These are phyloP conservation scores for Aristolochia fimbriata DNA, from an alignment of 164 flowering plant species.

Conservation along the genomic window DNA sequence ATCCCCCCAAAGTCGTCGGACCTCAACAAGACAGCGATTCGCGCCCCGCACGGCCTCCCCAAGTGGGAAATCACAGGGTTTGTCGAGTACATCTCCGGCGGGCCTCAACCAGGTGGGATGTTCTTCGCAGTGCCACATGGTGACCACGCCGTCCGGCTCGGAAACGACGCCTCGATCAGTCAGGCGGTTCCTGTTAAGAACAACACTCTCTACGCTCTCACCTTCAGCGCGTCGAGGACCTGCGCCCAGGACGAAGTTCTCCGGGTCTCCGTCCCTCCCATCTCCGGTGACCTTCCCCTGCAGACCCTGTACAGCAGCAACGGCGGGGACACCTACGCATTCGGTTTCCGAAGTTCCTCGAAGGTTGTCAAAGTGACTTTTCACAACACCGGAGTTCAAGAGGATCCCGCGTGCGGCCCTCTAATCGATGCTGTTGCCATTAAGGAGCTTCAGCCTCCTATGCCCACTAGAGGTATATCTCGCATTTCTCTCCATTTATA, in stretches of 20 bases:
- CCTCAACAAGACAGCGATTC: constrained; percentile 58
- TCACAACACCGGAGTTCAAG: constrained; percentile 83
- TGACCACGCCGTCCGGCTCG: constrained; percentile 80
- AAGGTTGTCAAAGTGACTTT: constrained; percentile 34
- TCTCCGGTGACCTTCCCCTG: constrained; percentile 56
- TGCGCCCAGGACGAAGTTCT: constrained; percentile 92
- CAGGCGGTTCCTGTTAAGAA: constrained; percentile 48
- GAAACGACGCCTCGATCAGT: constrained; percentile 83
- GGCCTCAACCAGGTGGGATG: constrained; percentile 91
- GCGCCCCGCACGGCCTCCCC: constrained; percentile 55
- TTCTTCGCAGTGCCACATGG: constrained; percentile 76
- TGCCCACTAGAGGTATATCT: constrained; percentile 47
- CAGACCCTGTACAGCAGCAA: constrained; percentile 70
- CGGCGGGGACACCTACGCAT: constrained; percentile 80
- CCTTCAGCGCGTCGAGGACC: constrained; percentile 82
- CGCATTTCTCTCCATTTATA: background rate
- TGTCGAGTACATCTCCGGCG: constrained; percentile 83
- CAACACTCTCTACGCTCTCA: constrained; percentile 66
- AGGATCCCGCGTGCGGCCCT: constrained; percentile 93
- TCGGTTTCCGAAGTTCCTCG: constrained; percentile 52
- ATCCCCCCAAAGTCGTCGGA: constrained; percentile 38
- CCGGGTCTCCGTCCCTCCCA: constrained; percentile 56
- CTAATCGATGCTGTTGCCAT: constrained; percentile 81
- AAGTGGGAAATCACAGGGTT: constrained; percentile 75
- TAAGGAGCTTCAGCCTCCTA: constrained; percentile 54